phyloP scores from a whole-genome alignment of 139 green algal species.

The Tetratostichococcus sp. region DNA sequence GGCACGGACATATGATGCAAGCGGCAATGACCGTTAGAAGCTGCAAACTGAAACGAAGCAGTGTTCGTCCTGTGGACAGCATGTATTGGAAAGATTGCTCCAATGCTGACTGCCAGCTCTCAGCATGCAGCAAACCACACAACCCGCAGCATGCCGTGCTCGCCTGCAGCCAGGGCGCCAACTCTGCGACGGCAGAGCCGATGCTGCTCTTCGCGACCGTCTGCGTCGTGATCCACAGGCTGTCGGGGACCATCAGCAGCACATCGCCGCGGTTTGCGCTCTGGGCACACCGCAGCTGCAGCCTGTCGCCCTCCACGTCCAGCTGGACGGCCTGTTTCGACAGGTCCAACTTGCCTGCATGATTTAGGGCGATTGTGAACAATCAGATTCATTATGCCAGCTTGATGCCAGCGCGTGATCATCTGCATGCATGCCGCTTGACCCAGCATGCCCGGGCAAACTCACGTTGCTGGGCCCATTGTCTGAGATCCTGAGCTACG shows the following conservation, averaged over 20 bases:
- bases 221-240: constrained; percentile 35
- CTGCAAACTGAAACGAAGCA: too few species aligned
- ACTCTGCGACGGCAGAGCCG: constrained; percentile 13
- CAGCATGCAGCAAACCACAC: too few species aligned
- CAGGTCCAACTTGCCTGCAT: constrained; percentile 7
- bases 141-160: too few species aligned
- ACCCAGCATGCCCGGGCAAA: neutral
- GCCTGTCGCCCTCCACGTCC: neutral
- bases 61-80: too few species aligned
- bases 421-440: neutral
- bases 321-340: constrained; percentile 10
- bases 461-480: neutral
- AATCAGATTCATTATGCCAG: too few species aligned
- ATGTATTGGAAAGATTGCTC: too few species aligned
- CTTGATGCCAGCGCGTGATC: too few species aligned
- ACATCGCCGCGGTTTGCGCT: neutral
- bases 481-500: neutral
- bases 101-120: too few species aligned
- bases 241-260: constrained; percentile 31
- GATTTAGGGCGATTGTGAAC: neutral
- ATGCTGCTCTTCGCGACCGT: constrained; percentile 20
- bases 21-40: too few species aligned
- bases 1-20: too few species aligned
- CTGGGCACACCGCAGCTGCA: neutral
- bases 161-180: constrained; percentile 57